Percentiles rank a stretch among this genome's conserved stretches.
Conservation (phyloP, 768 basidiomycete species). For the Tricholoma sp. region DNA sequence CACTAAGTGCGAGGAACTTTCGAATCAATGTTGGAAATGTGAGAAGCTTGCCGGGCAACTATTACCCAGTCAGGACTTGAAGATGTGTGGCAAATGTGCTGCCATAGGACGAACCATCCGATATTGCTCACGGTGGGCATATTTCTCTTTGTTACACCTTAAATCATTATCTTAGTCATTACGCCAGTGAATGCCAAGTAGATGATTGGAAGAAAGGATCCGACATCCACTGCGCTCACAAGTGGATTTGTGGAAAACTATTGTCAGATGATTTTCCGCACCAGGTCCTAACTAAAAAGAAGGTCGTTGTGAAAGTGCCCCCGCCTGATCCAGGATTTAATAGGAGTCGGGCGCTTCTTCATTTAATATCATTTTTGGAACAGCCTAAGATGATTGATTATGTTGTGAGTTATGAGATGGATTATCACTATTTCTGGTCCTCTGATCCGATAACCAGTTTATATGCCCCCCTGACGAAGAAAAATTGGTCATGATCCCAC, state of each 20-base stretch:
- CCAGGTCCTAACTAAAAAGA: background rate
- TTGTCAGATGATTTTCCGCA: background rate
- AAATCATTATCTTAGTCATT: background rate
- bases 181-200: constrained; percentile 17
- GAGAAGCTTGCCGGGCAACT: background rate
- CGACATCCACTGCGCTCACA: constrained; percentile 10
- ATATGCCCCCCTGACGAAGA: background rate
- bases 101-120: background rate
- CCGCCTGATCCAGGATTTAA: background rate
- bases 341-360: background rate
- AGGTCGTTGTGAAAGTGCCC: background rate
- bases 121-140: constrained; percentile 8
- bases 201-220: constrained; percentile 18
- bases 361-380: constrained; percentile 3
- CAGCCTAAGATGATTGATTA: constrained; percentile 4
- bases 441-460: background rate
- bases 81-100: constrained; percentile 4
- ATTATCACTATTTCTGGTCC: background rate
- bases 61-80: constrained; percentile 2
- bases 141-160: background rate
- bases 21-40: constrained; percentile 6
- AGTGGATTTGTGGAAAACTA: constrained; percentile 15
- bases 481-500: background rate
- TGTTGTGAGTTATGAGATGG: background rate
- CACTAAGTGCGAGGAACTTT: background rate